Conservation (phyloP, 208 protist species). For the Leishmania braziliensis region DNA sequence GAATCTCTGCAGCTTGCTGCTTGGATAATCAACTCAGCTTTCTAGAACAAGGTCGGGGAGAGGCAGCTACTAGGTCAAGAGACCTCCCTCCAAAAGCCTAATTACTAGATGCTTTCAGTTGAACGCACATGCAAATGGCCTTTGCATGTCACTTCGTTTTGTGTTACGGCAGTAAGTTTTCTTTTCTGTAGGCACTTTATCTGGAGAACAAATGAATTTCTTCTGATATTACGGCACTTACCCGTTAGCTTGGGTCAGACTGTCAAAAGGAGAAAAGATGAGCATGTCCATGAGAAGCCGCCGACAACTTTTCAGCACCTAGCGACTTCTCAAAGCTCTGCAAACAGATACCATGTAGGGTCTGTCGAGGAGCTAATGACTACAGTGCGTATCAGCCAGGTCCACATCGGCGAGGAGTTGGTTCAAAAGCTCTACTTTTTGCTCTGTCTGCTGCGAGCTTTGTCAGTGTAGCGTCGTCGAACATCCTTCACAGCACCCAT, state of each 20-base stretch:
- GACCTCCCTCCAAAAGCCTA: background rate
- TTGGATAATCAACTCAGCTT: background rate
- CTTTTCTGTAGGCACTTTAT: background rate
- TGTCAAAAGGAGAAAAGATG: background rate
- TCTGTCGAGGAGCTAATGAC: background rate
- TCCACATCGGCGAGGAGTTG: background rate
- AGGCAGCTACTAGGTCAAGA: background rate
- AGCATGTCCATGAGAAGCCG: background rate
- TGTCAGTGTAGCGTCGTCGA: conserved; percentile 52
- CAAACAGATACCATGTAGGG: background rate
- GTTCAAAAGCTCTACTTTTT: conserved; percentile 5
- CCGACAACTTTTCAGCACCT: background rate
- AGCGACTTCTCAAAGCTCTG: background rate
- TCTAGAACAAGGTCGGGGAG: background rate
- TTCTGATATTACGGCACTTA: background rate
- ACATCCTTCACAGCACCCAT: conserved; percentile 71
- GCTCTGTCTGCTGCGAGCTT: conserved; percentile 31
- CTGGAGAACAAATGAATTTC: background rate
- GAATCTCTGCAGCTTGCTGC: background rate
- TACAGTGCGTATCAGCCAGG: background rate
- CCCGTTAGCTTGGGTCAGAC: background rate
- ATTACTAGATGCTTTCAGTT: background rate
- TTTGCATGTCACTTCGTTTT: background rate
- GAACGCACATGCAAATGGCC: background rate
- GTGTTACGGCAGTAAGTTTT: background rate